Evolutionary conservation across 2,329 filamentous ascomycete species (phyloP), one percentile per base, ranked within the genome.

Genomic region (Aciculosporium take): DNA sequence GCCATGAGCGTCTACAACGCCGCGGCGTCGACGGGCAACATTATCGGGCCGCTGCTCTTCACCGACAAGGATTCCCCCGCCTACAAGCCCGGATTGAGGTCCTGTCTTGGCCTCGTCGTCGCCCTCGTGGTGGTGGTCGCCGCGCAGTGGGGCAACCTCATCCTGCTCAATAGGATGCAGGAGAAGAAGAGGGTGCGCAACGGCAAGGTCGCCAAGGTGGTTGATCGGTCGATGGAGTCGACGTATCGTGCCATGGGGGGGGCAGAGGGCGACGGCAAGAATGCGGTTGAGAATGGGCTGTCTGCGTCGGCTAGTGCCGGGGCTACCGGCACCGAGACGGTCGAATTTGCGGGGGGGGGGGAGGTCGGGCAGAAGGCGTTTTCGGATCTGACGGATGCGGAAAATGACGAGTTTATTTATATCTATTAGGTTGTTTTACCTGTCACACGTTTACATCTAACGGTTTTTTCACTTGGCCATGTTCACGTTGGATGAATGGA

Each of bases 371-470:
- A 69, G 13, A 65, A 70, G 36, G 70, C 68, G 0, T 71, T 74
- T 38, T 54, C 71, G 47, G 79, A 83, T 57, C 49, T 80, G 48
- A 80, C 78, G 1, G 79, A 83, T 55, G 58, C 69, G 17, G 61
- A 76, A 60, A 83, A 82, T 49, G 76, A 83, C 43, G 76, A 82
- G 51, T 82, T 82, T 58, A 67, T 79, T 13, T 80, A 75, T 56
- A 67, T 77, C 36, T 76, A 76, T 49, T 76, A 55, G 25, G 23
- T n/a, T 20, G 20, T n/a, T n/a, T n/a, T n/a, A n/a, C n/a, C n/a
- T n/a, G n/a, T n/a, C n/a, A n/a, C n/a, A n/a, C n/a, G n/a, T n/a
- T n/a, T n/a, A n/a, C n/a, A n/a, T n/a, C n/a, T n/a, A n/a, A n/a
- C n/a, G n/a, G n/a, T n/a, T n/a, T n/a, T n/a, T n/a, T n/a, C n/a